These are phyloP conservation scores for Diaporthe humulicola DNA, from an alignment of 2,329 filamentous ascomycete species.

Conservation along the genomic window DNA sequence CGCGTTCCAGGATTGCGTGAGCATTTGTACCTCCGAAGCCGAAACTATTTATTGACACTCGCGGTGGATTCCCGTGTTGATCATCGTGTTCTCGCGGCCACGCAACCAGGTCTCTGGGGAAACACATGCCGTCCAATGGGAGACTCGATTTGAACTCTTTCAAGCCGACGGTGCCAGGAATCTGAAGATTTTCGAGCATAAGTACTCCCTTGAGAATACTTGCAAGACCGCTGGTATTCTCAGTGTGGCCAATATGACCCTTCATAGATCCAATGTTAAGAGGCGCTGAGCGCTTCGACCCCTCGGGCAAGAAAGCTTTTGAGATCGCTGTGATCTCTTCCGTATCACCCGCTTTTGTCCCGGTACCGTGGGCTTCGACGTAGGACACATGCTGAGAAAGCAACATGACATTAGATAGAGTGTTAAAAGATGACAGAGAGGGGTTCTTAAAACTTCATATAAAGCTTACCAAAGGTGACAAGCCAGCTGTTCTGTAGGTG, in stretches of 20 bases:
- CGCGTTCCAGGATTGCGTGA: background rate
- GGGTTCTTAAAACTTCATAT: too few species aligned
- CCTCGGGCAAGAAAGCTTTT: slow-evolving; percentile 9
- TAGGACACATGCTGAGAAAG: slow-evolving; percentile 7
- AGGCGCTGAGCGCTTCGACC: background rate
- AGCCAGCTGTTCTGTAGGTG: slow-evolving; percentile 48
- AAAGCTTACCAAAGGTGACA: slow-evolving; percentile 37
- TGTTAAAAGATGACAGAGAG: too few species aligned
- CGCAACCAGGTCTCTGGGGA: background rate
- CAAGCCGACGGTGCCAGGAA: slow-evolving; percentile 44
- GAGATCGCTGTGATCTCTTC: slow-evolving; percentile 24
- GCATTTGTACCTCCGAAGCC: background rate
- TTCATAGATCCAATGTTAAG: slow-evolving; percentile 51
- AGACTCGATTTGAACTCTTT: slow-evolving; percentile 29
- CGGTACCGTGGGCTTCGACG: slow-evolving; percentile 30
- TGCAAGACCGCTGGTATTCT: slow-evolving; percentile 5
- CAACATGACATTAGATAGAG: too few species aligned
- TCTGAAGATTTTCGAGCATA: slow-evolving; percentile 27
- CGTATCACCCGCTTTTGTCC: background rate
- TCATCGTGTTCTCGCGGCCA: background rate
- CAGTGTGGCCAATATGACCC: slow-evolving; percentile 42
- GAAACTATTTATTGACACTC: slow-evolving; percentile 26
- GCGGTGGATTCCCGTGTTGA: background rate
- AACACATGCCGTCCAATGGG: background rate
- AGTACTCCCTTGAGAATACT: slow-evolving; percentile 9